Evolutionary conservation across 495 filamentous ascomycete genomes (phyloP).

Genomic region (Cairneyella variabilis): DNA sequence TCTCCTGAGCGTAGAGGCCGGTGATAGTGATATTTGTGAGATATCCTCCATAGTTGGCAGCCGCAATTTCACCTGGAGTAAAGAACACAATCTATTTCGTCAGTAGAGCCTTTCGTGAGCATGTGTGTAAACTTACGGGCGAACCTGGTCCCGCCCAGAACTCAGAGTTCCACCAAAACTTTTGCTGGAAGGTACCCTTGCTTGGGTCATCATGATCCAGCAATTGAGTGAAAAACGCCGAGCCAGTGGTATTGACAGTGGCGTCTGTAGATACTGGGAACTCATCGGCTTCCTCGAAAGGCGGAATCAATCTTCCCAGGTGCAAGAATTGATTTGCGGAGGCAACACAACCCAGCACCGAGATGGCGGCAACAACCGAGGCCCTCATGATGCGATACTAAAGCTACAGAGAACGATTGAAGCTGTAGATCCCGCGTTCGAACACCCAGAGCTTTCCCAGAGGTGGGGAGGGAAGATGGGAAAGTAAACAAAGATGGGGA

Average conservation of each 20-base stretch:
- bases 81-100: constrained; percentile 45
- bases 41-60: constrained; percentile 45
- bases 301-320: constrained; percentile 18
- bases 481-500: not conserved
- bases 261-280: not conserved
- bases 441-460: not conserved
- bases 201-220: constrained; percentile 49
- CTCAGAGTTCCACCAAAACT: constrained; percentile 46
- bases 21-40: constrained; percentile 46
- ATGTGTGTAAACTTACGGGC: constrained; percentile 34
- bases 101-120: not conserved
- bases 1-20: constrained; percentile 48
- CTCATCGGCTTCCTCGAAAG: constrained; percentile 13
- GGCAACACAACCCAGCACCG: constrained; percentile 3
- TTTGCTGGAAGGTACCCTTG: constrained; percentile 52
- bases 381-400: constrained; percentile 17
- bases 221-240: constrained; percentile 43
- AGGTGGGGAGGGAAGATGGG: not conserved
- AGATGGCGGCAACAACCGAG: constrained; percentile 14
- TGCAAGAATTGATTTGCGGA: constrained; percentile 10
- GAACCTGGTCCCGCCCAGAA: constrained; percentile 52
- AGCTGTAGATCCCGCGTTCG: not conserved
- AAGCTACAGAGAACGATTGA: not conserved
- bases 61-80: constrained; percentile 55
- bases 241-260: constrained; percentile 10